Percentiles rank a stretch among this genome's conserved stretches.
Conservation (phyloP, 768 basidiomycete species). For the Boletus tylopilopsis region DNA sequence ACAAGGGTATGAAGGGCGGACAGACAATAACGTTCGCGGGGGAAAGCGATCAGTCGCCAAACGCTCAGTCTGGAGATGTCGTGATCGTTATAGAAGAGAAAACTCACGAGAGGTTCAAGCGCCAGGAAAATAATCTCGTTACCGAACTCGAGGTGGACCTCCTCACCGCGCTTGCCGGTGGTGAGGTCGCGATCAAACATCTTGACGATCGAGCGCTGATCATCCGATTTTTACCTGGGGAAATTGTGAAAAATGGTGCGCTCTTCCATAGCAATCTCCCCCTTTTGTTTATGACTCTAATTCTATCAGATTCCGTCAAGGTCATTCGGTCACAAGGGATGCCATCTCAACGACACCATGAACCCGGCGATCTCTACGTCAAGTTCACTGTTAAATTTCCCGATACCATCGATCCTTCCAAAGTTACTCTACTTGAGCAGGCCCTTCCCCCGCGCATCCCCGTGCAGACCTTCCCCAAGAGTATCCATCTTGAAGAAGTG, state of each 20-base stretch:
- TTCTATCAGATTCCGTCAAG: constrained; percentile 71
- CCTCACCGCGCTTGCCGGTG: constrained; percentile 90
- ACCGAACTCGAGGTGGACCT: constrained; percentile 90
- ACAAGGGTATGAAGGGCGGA: constrained; percentile 96
- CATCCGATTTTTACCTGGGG: constrained; percentile 82
- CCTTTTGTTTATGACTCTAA: background rate
- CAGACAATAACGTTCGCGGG: constrained; percentile 87
- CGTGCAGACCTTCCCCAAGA: constrained; percentile 64
- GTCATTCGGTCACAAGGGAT: constrained; percentile 94
- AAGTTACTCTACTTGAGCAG: constrained; percentile 71
- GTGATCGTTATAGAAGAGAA: constrained; percentile 94
- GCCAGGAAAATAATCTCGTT: constrained; percentile 84
- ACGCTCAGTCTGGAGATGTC: constrained; percentile 88
- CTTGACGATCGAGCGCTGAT: constrained; percentile 88
- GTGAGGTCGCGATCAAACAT: constrained; percentile 85
- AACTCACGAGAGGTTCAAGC: constrained; percentile 82
- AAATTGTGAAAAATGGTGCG: constrained; percentile 90
- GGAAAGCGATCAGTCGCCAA: constrained; percentile 91
- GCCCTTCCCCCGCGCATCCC: constrained; percentile 79
- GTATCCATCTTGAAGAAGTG: constrained; percentile 76
- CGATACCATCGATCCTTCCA: constrained; percentile 62
- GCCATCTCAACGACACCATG: constrained; percentile 98
- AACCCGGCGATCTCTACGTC: constrained; percentile 90
- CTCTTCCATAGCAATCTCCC: constrained; percentile 6
- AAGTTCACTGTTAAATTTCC: constrained; percentile 89